Percentiles rank a stretch among this genome's conserved stretches.
phyloP scores from a whole-genome alignment of 2,329 filamentous ascomycete species.

The Phaeosphaeriaceae sp. region DNA sequence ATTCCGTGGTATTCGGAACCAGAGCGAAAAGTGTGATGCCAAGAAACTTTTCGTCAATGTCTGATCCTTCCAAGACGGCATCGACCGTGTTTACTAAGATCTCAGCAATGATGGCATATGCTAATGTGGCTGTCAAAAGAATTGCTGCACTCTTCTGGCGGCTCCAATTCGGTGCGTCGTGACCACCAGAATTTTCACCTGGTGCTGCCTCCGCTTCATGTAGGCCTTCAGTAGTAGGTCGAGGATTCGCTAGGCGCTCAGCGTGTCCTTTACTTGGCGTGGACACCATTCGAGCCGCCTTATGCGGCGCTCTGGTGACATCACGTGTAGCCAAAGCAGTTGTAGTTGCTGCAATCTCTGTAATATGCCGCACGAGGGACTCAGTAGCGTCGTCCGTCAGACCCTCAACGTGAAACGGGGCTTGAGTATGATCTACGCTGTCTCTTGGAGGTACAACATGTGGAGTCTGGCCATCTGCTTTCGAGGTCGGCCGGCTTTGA shows the following conservation, averaged over 20 bases:
- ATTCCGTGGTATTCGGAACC: conserved; percentile 97
- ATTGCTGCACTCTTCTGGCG: conserved; percentile 89
- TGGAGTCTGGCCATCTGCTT: conserved; percentile 36
- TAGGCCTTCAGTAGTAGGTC: conserved; percentile 55
- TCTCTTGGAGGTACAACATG: conserved; percentile 48
- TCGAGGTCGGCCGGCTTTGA: conserved; percentile 37
- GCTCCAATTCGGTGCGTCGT: conserved; percentile 99
- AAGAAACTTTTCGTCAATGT: conserved; percentile 96
- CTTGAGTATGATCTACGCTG: conserved; percentile 47
- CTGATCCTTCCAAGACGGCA: conserved; percentile 86
- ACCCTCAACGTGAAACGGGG: conserved; percentile 63
- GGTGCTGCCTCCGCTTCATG: conserved; percentile 50
- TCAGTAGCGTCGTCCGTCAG: conserved; percentile 84
- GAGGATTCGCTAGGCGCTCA: conserved; percentile 48
- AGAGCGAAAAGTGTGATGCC: conserved; percentile 96
- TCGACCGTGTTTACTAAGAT: conserved; percentile 97
- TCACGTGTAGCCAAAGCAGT: conserved; percentile 87
- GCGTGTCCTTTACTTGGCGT: conserved; percentile 43
- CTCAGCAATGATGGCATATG: conserved; percentile 97
- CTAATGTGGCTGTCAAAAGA: conserved; percentile 82
- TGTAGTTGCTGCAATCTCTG: conserved; percentile 91
- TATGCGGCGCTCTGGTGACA: conserved; percentile 62
- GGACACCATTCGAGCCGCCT: conserved; percentile 53
- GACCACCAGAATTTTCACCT: conserved; percentile 64
- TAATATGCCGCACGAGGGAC: conserved; percentile 81